Evolutionary conservation across 139 green algal species (phyloP).

Genomic region (Chlorella ohadii): DNA sequence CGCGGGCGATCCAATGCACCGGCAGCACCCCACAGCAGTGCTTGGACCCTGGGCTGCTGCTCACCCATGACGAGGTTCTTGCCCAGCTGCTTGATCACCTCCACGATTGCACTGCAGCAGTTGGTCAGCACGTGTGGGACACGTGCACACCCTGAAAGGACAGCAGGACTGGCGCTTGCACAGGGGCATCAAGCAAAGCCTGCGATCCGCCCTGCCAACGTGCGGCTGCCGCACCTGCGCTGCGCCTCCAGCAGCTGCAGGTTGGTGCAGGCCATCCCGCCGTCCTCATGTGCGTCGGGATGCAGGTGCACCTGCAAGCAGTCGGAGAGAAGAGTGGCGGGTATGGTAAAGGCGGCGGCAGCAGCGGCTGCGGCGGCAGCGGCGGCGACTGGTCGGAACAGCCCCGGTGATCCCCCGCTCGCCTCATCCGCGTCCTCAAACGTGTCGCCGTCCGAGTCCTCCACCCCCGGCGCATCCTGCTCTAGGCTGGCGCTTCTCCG

Average conservation of each 20-base stretch:
- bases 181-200: neutral
- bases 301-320: slow-evolving; percentile 66
- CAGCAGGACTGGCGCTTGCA: neutral
- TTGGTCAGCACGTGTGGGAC: neutral
- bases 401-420: no score
- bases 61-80: slow-evolving; percentile 61
- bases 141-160: neutral
- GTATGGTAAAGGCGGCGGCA: neutral
- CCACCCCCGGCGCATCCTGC: no score
- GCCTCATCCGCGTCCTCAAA: no score
- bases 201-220: neutral
- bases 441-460: no score
- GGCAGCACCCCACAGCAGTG: no score
- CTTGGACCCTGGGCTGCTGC: neutral
- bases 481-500: no score
- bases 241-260: slow-evolving; percentile 71
- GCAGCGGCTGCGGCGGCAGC: no score
- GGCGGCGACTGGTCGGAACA: no score
- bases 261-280: slow-evolving; percentile 72
- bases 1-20: no score
- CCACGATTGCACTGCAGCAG: slow-evolving; percentile 68
- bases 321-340: neutral
- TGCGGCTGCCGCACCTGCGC: slow-evolving; percentile 32
- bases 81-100: slow-evolving; percentile 78
- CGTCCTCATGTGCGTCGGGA: slow-evolving; percentile 68